Conservation (phyloP, 768 basidiomycete genomes). For the Lactifluus hygrophoroides region DNA sequence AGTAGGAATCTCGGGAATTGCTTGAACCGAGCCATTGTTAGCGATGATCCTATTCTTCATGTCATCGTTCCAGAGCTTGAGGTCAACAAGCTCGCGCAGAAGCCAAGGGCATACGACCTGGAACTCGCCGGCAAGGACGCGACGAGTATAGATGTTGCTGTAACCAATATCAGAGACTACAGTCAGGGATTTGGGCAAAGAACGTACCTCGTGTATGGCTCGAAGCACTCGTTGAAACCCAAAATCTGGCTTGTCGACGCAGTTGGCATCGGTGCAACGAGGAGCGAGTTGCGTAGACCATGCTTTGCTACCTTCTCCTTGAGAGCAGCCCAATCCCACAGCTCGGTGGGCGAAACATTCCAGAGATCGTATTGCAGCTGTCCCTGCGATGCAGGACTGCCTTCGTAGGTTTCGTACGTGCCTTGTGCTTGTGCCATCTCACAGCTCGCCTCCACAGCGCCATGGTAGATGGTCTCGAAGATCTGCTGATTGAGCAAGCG, state of each 20-base stretch:
- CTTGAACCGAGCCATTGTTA: slow-evolving; percentile 83
- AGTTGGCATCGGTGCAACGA: slow-evolving; percentile 97
- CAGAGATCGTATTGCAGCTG: slow-evolving; percentile 92
- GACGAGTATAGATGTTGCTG: slow-evolving; percentile 97
- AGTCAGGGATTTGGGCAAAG: not conserved
- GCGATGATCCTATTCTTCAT: slow-evolving; percentile 99
- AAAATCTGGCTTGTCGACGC: slow-evolving; percentile 98
- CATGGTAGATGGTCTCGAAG: slow-evolving; percentile 99
- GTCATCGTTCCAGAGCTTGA: slow-evolving; percentile 91
- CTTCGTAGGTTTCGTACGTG: slow-evolving; percentile 82
- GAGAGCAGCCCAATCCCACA: slow-evolving; percentile 91
- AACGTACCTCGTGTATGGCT: slow-evolving; percentile 87
- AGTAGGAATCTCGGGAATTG: slow-evolving; percentile 79
- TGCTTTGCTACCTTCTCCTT: slow-evolving; percentile 77
- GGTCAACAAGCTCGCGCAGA: slow-evolving; percentile 93
- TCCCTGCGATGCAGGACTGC: slow-evolving; percentile 84
- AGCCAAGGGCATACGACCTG: slow-evolving; percentile 99
- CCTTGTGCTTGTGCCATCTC: slow-evolving; percentile 78
- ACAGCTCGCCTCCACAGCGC: slow-evolving; percentile 79
- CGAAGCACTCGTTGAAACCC: slow-evolving; percentile 98
- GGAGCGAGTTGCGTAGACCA: slow-evolving; percentile 84
- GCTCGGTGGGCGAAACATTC: slow-evolving; percentile 76
- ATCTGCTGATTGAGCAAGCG: slow-evolving; percentile 88
- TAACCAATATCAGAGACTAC: slow-evolving; percentile 4
- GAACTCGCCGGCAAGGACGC: slow-evolving; percentile 99